These are phyloP conservation scores for Canavalia ensiformis DNA, from an alignment of 306 rosid species.

Conservation along the genomic window DNA sequence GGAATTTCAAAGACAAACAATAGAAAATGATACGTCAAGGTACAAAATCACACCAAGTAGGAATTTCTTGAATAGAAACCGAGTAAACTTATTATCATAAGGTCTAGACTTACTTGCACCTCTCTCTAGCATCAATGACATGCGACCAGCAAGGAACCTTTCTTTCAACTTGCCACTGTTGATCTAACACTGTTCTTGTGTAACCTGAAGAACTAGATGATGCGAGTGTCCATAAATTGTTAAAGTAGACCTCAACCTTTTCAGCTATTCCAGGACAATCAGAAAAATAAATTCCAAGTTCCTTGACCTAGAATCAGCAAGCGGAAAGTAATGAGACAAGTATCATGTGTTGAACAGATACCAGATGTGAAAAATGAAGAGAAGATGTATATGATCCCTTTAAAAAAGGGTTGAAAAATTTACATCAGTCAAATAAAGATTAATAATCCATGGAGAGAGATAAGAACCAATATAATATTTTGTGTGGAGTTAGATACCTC, in stretches of 20 bases:
- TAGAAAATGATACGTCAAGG: slow-evolving; percentile 29
- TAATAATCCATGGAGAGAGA: neutral
- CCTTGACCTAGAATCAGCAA: slow-evolving; percentile 76
- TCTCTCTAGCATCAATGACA: slow-evolving; percentile 60
- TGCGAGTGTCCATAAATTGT: slow-evolving; percentile 82
- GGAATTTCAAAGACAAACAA: slow-evolving; percentile 12
- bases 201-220: slow-evolving; percentile 67
- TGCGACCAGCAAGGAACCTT: slow-evolving; percentile 98
- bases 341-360: slow-evolving; percentile 25
- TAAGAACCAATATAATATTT: slow-evolving; percentile 15
- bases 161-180: slow-evolving; percentile 84
- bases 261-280: slow-evolving; percentile 78
- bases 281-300: slow-evolving; percentile 84
- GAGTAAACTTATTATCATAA: slow-evolving; percentile 19
- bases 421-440: neutral
- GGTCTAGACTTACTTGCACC: slow-evolving; percentile 75
- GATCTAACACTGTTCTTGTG: slow-evolving; percentile 73
- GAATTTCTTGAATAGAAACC: slow-evolving; percentile 36
- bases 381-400: neutral
- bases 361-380: neutral
- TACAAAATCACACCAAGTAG: slow-evolving; percentile 5
- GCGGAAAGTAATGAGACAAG: slow-evolving; percentile 33
- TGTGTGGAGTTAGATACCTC: slow-evolving; percentile 5
- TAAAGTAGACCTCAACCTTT: slow-evolving; percentile 74
- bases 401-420: neutral